Evolutionary conservation across 768 basidiomycete genomes (phyloP).

Genomic region (Tricholoma saponaceum): DNA sequence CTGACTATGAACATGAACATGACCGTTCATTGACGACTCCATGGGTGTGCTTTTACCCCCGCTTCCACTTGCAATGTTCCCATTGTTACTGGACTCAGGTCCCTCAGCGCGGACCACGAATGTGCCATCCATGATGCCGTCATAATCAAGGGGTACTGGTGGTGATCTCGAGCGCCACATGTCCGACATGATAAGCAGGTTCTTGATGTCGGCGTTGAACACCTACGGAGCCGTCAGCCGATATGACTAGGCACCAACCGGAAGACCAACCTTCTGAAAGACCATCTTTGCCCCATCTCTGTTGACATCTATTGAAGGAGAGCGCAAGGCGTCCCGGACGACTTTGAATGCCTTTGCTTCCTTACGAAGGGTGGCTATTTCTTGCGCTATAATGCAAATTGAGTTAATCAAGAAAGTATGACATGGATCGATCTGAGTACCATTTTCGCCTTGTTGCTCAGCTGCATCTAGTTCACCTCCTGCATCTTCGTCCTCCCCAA

Average conservation of each 20-base stretch:
- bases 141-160: conserved; percentile 80
- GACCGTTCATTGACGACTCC: conserved; percentile 7
- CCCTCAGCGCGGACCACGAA: conserved; percentile 43
- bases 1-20: conserved; percentile 20
- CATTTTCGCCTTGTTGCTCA: conserved; percentile 90
- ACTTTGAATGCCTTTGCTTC: conserved; percentile 85
- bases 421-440: conserved; percentile 35
- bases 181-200: conserved; percentile 88
- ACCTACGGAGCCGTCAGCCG: conserved; percentile 47
- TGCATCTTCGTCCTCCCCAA: conserved; percentile 89
- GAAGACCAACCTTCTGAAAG: conserved; percentile 72
- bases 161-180: conserved; percentile 95
- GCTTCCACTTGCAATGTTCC: conserved; percentile 9
- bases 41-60: conserved; percentile 2
- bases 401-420: neutral
- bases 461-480: conserved; percentile 85
- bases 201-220: conserved; percentile 82
- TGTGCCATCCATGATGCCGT: conserved; percentile 61
- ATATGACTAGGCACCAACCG: neutral
- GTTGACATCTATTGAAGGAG: conserved; percentile 23
- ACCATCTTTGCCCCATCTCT: conserved; percentile 60
- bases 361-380: conserved; percentile 85
- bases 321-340: conserved; percentile 69
- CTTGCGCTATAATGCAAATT: conserved; percentile 53
- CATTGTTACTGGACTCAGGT: conserved; percentile 1